These are phyloP conservation scores for Claviceps sp. DNA, from an alignment of 2,329 filamentous ascomycete species.

Conservation along the genomic window DNA sequence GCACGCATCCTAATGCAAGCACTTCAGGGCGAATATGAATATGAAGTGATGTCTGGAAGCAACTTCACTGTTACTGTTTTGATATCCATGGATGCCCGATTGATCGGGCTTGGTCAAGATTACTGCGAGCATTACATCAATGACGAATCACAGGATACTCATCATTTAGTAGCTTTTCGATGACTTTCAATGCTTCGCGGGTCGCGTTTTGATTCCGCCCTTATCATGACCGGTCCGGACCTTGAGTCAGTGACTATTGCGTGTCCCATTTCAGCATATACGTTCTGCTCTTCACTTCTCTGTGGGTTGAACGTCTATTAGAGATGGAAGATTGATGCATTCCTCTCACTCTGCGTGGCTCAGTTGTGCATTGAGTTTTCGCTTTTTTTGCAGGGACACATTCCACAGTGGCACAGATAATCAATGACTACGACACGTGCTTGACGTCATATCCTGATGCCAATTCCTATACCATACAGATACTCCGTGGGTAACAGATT, in stretches of 20 bases:
- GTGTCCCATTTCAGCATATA: constrained; percentile 38
- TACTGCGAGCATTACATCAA: background rate
- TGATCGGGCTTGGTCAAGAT: background rate
- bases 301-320: constrained; percentile 42
- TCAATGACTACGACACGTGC: background rate
- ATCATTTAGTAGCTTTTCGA: background rate
- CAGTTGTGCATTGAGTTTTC: constrained; percentile 29
- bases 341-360: constrained; percentile 40
- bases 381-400: constrained; percentile 36
- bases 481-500: too few species aligned
- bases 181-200: background rate
- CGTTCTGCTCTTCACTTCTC: constrained; percentile 34
- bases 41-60: constrained; percentile 17
- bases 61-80: background rate
- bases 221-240: too few species aligned
- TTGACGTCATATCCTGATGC: too few species aligned
- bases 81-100: background rate
- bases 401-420: constrained; percentile 1
- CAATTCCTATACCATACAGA: too few species aligned
- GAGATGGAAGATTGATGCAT: constrained; percentile 36
- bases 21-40: constrained; percentile 23
- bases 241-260: too few species aligned
- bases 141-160: background rate
- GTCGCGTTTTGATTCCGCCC: too few species aligned
- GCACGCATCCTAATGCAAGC: constrained; percentile 15